Evolutionary conservation across 768 basidiomycete genomes (phyloP).

Genomic region (Basidioascus undulatus): DNA sequence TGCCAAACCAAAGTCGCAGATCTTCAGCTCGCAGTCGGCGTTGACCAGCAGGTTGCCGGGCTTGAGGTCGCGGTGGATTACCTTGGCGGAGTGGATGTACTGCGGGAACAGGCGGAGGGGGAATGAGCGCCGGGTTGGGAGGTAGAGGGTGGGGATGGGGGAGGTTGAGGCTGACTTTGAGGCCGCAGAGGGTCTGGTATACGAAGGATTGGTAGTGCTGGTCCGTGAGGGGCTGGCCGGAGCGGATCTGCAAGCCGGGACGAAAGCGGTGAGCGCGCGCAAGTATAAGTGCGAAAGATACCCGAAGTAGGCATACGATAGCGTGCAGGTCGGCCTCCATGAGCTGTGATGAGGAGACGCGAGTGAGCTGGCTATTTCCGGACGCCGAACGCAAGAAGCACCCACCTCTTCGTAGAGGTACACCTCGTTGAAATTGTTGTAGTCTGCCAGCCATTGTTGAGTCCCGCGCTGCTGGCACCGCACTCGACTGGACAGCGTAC

Average conservation of each 20-base stretch:
- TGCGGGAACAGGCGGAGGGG: conserved; percentile 8
- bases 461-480: too few species aligned
- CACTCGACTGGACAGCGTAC: too few species aligned
- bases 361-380: background rate
- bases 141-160: background rate
- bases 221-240: conserved; percentile 23
- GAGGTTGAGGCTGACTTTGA: conserved; percentile 37
- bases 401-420: conserved; percentile 15
- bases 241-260: conserved; percentile 19
- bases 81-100: conserved; percentile 26
- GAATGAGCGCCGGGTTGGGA: background rate
- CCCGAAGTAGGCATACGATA: conserved; percentile 34
- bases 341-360: conserved; percentile 25
- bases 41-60: conserved; percentile 41
- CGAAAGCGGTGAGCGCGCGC: background rate
- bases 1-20: conserved; percentile 97
- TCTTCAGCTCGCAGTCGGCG: conserved; percentile 94
- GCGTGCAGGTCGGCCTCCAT: conserved; percentile 99
- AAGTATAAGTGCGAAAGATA: background rate
- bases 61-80: conserved; percentile 26
- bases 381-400: background rate
- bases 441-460: conserved; percentile 42
- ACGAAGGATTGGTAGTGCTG: conserved; percentile 50
- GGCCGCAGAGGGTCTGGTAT: conserved; percentile 91
- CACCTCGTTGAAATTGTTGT: conserved; percentile 84